A percentile compares a stretch with the other conserved stretches of the same genome.
These are phyloP conservation scores for Exophiala sideris DNA, from an alignment of 2,329 filamentous ascomycete species.

Conservation along the genomic window DNA sequence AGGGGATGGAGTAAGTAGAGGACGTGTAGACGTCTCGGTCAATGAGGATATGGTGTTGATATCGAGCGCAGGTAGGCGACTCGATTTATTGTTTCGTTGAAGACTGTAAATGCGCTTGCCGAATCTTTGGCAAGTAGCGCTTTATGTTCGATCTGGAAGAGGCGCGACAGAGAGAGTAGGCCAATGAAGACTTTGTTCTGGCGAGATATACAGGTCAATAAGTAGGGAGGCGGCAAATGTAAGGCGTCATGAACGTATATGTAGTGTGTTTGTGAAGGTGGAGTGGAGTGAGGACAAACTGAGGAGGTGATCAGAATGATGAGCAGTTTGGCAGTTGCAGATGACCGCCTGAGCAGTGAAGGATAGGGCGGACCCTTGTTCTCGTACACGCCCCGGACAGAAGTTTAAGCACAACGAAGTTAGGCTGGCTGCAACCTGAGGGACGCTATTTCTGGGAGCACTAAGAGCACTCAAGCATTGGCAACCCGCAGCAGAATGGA, in stretches of 20 bases:
- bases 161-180: background rate
- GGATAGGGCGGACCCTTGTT: too few species aligned
- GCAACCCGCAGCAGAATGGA: background rate
- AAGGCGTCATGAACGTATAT: slow-evolving; percentile 8
- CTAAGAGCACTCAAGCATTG: slow-evolving; percentile 1
- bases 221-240: background rate
- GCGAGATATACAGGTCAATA: background rate
- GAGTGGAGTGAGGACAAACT: slow-evolving; percentile 11
- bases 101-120: background rate
- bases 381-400: too few species aligned
- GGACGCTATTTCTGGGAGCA: slow-evolving; percentile 10
- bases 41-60: background rate
- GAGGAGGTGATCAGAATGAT: background rate
- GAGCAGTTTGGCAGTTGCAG: background rate
- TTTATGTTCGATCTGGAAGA: background rate
- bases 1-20: slow-evolving; percentile 7
- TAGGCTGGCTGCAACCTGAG: slow-evolving; percentile 3
- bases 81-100: background rate
- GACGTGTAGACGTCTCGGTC: slow-evolving; percentile 21
- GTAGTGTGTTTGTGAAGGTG: slow-evolving; percentile 1
- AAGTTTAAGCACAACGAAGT: too few species aligned
- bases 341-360: background rate
- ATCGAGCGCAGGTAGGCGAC: background rate
- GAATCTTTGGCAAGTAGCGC: background rate
- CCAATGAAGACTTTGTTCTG: background rate